Evolutionary conservation across 768 basidiomycete genomes (phyloP), one percentile per base, ranked within the genome.

Genomic region (Auriscalpium vulgare): DNA sequence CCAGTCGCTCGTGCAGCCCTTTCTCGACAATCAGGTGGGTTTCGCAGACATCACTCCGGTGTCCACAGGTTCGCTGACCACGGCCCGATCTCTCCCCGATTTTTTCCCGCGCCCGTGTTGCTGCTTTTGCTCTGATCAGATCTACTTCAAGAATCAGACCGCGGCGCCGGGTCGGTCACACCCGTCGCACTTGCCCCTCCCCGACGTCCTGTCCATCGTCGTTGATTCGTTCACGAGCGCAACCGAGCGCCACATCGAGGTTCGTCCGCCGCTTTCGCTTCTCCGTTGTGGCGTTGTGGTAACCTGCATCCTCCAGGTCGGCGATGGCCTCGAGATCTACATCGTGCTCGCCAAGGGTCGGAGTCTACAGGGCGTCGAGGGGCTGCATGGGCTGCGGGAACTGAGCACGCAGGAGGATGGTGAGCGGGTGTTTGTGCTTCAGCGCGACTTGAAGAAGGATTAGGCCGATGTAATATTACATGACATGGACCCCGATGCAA

Each of bases 231-330:
- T 98, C 72, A 95, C 95, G 29, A 83, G 91, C 62, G 97, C 97
- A 29, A 98, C 97, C 13, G 97, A 99, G 74, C 84, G 97, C 61
- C 95, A 98, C 72, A 98, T 98, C 67, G 95, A 98, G 83, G 90
- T 90, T 59, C 59, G 77, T 65, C 37, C 61, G 56, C 59, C 50
- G 51, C 47, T 44, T n/a, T 36, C 37, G 23, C 29, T 51, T 57
- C 29, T 19, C 17, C 37, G 19, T 35, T 37, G 17, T 29, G 29
- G 29, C 50, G 47, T 53, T 37, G 49, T 51, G 17, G 19, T 47
- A 40, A 48, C 55, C 34, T 13, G 37, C 29, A 17, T 10, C n/a
- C 21, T 37, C 44, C 63, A 91, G 89, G 95, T 99, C 60, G 95
- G 95, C 46, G 95, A 98, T 69, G 92, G 91, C 4, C 79, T 98